Base-by-base conservation (phyloP, 2,329 filamentous ascomycete species). In the Penicillium sp. region DNA sequence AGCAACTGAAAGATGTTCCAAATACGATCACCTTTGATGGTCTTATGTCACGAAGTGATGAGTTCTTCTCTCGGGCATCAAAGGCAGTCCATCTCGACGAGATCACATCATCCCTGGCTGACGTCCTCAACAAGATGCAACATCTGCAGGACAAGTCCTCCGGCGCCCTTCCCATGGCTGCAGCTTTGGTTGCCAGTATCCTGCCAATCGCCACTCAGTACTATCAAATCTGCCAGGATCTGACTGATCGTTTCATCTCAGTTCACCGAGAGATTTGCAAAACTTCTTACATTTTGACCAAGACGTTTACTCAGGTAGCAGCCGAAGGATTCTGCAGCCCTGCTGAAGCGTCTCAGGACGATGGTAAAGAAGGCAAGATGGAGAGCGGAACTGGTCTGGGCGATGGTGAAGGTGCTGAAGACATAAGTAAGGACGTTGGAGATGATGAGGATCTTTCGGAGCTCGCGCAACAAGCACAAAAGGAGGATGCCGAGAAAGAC, bases 391-490 rank as follows among this genome's bases (percentile, higher is more conserved):
- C 93, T 11, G 96, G 95, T 37, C 87, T 99, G 26, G 96, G 95
- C 22, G 95, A 97, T 49, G 96, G 95, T 11, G 91, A 97, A 76
- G 96, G 94, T 19, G 93, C 90, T 4, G 93, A 99, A 73, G 94
- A 99, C 76, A 98, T 99, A 66, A 98, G 93, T 78, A 98, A 99
- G 74, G 95, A 99, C 71, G 90, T 99, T 51, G 87, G 91, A 65
- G 89, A 94, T 16, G 94, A 99, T 62, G 95, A 99, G 75, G 93
- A 99, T 73, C 80, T 99, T 4, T 88, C 91, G 0, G 95, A 99
- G 68, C 82, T 99, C 48, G 94, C 95, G 0, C 92, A 97, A 74
- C 90, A 97, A 70, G 85, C 88, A 45, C 89, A 91, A 62, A 84
- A 87, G 63, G 85, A 83, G 49, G 78, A 90, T 51, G 70, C 75